These are phyloP conservation scores for Knufia fluminis DNA, from an alignment of 2,329 filamentous ascomycete genomes.

Conservation along the genomic window DNA sequence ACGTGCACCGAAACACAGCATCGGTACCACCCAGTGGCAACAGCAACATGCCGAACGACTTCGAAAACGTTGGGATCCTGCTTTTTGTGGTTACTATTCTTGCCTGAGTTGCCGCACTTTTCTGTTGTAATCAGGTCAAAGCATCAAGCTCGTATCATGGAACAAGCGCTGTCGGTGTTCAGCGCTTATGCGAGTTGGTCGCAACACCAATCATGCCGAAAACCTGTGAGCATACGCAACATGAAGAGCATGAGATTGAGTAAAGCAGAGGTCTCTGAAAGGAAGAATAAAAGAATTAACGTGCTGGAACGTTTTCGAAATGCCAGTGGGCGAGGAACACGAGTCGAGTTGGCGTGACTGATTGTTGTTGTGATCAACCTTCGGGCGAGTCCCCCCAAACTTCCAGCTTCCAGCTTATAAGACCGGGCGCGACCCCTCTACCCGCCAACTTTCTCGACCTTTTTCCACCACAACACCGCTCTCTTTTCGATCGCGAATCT, in stretches of 20 bases:
- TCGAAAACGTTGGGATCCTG: background rate
- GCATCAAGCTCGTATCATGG: background rate
- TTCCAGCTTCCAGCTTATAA: conserved; percentile 7
- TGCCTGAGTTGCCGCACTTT: background rate
- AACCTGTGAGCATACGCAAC: background rate
- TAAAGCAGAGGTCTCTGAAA: background rate
- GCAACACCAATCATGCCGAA: conserved; percentile 1
- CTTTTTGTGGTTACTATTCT: background rate
- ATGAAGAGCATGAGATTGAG: background rate
- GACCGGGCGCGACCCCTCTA: conserved; percentile 9
- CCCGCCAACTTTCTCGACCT: conserved; percentile 6
- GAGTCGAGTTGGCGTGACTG: background rate
- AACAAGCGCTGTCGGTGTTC: conserved; percentile 5
- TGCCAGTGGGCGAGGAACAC: background rate
- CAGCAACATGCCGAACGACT: background rate
- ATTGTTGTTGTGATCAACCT: background rate
- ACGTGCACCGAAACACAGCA: background rate
- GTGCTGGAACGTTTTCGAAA: background rate
- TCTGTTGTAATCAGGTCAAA: background rate
- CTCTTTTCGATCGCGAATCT: conserved; percentile 8
- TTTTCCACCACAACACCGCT: conserved; percentile 14
- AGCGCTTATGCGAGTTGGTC: conserved; percentile 2
- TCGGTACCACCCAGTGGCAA: background rate
- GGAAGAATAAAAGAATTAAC: background rate
- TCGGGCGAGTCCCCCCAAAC: background rate